Evolutionary conservation across 2,329 filamentous ascomycete species (phyloP), one percentile per base, ranked within the genome.

Genomic region (Plectosphaerella plurivora): DNA sequence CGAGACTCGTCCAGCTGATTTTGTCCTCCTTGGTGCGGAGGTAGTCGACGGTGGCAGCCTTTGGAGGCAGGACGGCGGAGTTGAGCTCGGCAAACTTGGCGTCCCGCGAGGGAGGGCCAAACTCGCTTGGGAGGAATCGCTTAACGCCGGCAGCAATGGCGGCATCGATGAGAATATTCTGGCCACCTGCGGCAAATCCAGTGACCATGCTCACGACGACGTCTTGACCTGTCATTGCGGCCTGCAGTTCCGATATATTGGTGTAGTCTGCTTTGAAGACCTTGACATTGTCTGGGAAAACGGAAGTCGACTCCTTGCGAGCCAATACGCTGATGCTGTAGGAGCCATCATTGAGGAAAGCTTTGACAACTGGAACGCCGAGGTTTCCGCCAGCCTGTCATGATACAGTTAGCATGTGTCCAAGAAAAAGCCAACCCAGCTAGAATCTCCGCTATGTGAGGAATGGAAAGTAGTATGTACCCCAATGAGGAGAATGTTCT

Each of bases 81-180:
- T 50, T 50, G 39, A 50, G 39, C 6, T 22, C 39, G 20, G 39
- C 37, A 24, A 50, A 50, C n/a, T 22, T 42, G 39, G 41, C 15
- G 7, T 50, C 39, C 11, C 39, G 39, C 15, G 48, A 50, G 8
- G 37, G 39, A 42, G 48, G 48, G 16, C 72, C 72, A 46, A 76
- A 87, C 54, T 86, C 82, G 4, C 78, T 79, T 1, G 83, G 82
- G 25, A 87, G 68, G 68, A 85, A 83, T n/a, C 81, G 74, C 58
- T 79, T 73, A 7, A 86, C 81, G 8, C 80, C 78, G 1, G 81
- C 82, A 7, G 74, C 75, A 45, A 81, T 72, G 14, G 81, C 74
- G 1, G 82, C 83, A 47, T 86, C 77, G 15, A 51, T 10, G 35
- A 83, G 28, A 12, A 45, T 51, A 51, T 45, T 14, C 66, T 65